Conservation (phyloP, 306 rosid genomes). For the Cucurbita ficifolia region DNA sequence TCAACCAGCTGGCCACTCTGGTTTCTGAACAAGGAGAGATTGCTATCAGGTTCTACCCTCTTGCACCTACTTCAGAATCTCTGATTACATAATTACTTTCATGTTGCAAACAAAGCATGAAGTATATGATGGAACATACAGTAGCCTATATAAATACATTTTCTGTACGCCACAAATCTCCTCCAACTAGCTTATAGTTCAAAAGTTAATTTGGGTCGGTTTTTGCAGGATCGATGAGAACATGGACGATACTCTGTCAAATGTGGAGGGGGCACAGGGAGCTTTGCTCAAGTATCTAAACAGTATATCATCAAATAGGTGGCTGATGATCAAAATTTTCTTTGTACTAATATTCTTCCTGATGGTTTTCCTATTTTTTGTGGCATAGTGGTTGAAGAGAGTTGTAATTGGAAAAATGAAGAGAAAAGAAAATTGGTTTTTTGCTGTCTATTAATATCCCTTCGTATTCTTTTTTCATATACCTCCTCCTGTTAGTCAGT, state of each 20-base stretch:
- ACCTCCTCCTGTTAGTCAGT: neutral
- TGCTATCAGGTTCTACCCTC: slow-evolving; percentile 64
- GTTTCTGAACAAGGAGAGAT: slow-evolving; percentile 96
- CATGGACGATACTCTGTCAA: slow-evolving; percentile 85
- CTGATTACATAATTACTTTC: neutral
- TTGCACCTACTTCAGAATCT: neutral
- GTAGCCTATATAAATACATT: neutral
- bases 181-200: neutral
- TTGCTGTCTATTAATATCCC: neutral
- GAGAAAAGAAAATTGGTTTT: slow-evolving; percentile 9
- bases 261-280: slow-evolving; percentile 96
- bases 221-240: slow-evolving; percentile 82
- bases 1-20: slow-evolving; percentile 86
- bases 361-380: slow-evolving; percentile 94
- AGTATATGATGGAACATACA: neutral
- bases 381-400: slow-evolving; percentile 42
- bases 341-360: slow-evolving; percentile 90
- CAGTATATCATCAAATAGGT: slow-evolving; percentile 94
- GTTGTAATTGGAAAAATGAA: slow-evolving; percentile 23
- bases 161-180: neutral
- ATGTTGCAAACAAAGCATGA: neutral
- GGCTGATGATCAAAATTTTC: slow-evolving; percentile 99
- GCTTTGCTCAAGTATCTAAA: slow-evolving; percentile 80
- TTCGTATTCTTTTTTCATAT: slow-evolving; percentile 5
- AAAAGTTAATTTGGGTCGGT: neutral